Conservation (phyloP, 169 alveolate species). For the Plasmodium inui region DNA sequence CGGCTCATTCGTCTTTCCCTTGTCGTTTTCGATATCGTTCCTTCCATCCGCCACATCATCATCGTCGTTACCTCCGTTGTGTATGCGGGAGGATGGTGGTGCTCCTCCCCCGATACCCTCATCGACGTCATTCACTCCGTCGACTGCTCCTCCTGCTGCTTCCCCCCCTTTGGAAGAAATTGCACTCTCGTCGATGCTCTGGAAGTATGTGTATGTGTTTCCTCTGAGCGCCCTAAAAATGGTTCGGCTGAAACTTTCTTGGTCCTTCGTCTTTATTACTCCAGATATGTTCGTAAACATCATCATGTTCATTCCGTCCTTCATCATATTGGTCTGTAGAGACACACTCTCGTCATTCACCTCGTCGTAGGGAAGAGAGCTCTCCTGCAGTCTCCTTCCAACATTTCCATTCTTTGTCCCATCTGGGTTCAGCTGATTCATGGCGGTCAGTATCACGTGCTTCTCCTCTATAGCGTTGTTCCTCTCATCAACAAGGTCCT, state of each 20-base stretch:
- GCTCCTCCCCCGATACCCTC: background rate
- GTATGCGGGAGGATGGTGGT: background rate
- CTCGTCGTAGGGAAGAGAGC: slow-evolving; percentile 24
- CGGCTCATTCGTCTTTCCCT: slow-evolving; percentile 75
- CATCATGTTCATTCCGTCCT: slow-evolving; percentile 80
- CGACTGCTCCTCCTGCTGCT: background rate
- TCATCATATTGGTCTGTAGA: slow-evolving; percentile 72
- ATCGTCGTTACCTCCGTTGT: background rate
- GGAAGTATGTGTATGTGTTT: slow-evolving; percentile 93
- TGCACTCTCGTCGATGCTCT: slow-evolving; percentile 87
- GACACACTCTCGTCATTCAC: slow-evolving; percentile 78
- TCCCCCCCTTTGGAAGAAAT: slow-evolving; percentile 49
- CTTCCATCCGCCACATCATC: background rate
- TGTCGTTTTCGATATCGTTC: background rate
- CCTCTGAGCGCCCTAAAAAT: slow-evolving; percentile 98
- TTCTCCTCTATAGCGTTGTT: slow-evolving; percentile 90
- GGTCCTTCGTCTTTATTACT: slow-evolving; percentile 91
- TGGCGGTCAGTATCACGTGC: slow-evolving; percentile 85
- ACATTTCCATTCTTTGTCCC: slow-evolving; percentile 19
- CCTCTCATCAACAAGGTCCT: slow-evolving; percentile 84
- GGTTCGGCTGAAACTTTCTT: slow-evolving; percentile 94
- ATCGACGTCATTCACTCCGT: background rate
- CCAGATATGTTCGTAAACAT: slow-evolving; percentile 93
- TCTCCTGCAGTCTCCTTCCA: background rate
- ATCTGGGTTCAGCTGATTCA: slow-evolving; percentile 79